Conservation (phyloP, 768 basidiomycete species). For the Suillus bovinus region DNA sequence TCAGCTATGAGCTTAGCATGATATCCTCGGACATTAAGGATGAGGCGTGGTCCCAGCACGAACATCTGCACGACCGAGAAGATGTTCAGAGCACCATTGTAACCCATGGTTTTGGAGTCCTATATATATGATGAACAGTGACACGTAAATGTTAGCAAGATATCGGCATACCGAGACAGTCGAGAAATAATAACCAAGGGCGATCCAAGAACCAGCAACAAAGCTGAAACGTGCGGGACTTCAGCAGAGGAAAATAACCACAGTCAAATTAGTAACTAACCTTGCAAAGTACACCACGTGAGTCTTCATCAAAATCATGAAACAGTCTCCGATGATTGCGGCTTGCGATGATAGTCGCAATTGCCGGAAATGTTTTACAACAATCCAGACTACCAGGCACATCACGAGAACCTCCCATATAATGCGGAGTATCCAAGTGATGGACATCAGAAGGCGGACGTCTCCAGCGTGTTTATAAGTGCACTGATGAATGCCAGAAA, state of each 20-base stretch:
- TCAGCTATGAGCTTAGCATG: neutral
- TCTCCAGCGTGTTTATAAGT: neutral
- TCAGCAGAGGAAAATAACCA: neutral
- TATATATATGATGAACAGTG: neutral
- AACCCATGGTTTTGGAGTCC: neutral
- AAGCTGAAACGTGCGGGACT: neutral
- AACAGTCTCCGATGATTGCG: neutral
- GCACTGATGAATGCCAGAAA: neutral
- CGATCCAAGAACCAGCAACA: neutral
- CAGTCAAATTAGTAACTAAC: neutral
- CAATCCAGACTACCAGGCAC: neutral
- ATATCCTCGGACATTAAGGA: conserved; percentile 1
- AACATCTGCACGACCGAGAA: neutral
- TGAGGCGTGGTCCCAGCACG: conserved; percentile 1
- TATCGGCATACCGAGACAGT: neutral
- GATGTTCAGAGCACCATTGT: neutral
- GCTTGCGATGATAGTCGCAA: neutral
- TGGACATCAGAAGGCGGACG: neutral
- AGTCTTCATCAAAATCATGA: neutral
- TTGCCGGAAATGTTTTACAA: neutral
- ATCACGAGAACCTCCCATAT: neutral
- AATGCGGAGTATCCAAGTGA: neutral
- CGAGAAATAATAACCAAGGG: neutral
- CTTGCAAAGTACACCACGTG: neutral
- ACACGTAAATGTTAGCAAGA: neutral